A percentile compares a stretch with the other conserved stretches of the same genome.
phyloP scores from a whole-genome alignment of 1,284 basidiomycete genomes.

The Papiliotrema laurentii region DNA sequence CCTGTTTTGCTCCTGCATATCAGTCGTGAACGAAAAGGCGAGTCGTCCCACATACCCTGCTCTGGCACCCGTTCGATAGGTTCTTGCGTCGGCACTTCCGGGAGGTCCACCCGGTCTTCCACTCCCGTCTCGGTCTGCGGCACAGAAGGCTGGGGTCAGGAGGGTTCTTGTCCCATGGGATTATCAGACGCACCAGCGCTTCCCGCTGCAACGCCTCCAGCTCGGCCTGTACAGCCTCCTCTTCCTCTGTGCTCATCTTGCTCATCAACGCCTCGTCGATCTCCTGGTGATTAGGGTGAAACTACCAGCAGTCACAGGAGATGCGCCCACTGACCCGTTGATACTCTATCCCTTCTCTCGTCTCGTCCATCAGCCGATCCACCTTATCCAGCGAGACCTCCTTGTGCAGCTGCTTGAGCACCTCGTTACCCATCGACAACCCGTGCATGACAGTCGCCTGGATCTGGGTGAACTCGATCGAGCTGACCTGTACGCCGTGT shows the following conservation, averaged over 20 bases:
- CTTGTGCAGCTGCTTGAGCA: conserved; percentile 86
- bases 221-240: conserved; percentile 86
- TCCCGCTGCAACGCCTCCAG: conserved; percentile 64
- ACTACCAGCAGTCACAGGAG: neutral
- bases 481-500: conserved; percentile 65
- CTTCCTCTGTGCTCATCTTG: conserved; percentile 79
- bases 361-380: conserved; percentile 89
- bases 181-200: conserved; percentile 40
- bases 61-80: conserved; percentile 39
- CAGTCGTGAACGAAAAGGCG: neutral
- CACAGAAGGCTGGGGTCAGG: conserved; percentile 32
- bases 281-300: conserved; percentile 60
- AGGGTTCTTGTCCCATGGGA: neutral
- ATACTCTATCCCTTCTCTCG: conserved; percentile 85
- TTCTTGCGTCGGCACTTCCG: conserved; percentile 53
- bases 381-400: conserved; percentile 89
- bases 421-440: conserved; percentile 85
- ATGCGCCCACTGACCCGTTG: conserved; percentile 61
- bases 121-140: conserved; percentile 12
- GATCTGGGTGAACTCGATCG: conserved; percentile 93
- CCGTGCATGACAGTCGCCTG: conserved; percentile 91
- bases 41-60: neutral
- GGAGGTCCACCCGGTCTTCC: conserved; percentile 44
- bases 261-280: conserved; percentile 82
- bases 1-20: neutral